Evolutionary conservation across 192 early-diverging fungal genomes (phyloP), one percentile per base, ranked within the genome.

Genomic region (Mortierella claussenii): DNA sequence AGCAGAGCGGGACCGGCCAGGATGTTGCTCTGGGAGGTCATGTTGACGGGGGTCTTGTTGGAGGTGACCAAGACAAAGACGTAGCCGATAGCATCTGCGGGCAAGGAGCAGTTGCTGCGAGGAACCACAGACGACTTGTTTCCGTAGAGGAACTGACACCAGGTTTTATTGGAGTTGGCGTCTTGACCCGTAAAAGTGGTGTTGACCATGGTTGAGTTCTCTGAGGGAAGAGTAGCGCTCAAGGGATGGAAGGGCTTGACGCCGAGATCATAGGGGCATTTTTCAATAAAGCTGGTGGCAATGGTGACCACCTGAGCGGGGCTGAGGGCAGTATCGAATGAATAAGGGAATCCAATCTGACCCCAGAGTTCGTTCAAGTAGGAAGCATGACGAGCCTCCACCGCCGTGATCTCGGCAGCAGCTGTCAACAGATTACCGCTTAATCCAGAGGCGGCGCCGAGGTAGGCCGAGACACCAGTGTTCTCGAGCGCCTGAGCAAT

Each of bases 381-480:
- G 4, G 60, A 47, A 32, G 55, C 51, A 10, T 73, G 60, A 26
- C 69, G 60, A 4, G 55, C 60, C 40, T 73, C 61, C n/a, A 64
- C 60, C 2, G 69, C 46, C 24, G 31, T 11, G 40, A 73, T 64
- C 0, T 27, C 13, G 13, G 54, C 55, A 17, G 31, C 42, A 10
- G 40, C 23, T 6, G 60, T 64, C 34, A 36, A 36, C 36, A 52
- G 23, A n/a, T 58, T 13, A 24, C 55, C 55, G 4, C 20, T 27
- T 0, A 64, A 28, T 27, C 42, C 24, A 1, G 54, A 23, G 4
- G 42, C 54, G 8, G 75, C 83, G 13, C 87, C 86, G 32, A 62
- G 47, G 73, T 89, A 89, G 27, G 87, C 87, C 2, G 60, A 64
- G 30, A 80, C 80, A 52, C 85, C 87, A 2, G 78, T 82, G 6